phyloP scores from a whole-genome alignment of 495 filamentous ascomycete genomes.

The Penicillium turbatum region DNA sequence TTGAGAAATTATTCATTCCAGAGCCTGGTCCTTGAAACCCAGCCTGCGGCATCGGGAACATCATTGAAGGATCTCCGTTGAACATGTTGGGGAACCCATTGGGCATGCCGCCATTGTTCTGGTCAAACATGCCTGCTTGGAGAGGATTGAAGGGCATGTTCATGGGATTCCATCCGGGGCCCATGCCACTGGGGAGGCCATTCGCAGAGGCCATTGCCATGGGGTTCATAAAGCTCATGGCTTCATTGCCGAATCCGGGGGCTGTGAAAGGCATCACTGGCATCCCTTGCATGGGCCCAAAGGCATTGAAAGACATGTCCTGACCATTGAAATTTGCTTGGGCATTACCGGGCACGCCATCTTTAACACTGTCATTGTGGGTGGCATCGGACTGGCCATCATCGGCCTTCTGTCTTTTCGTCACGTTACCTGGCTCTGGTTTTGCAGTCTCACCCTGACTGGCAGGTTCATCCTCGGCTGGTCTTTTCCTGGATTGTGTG shows the following conservation, averaged over 20 bases:
- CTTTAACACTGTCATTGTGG: slow-evolving; percentile 6
- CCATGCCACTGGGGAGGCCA: slow-evolving; percentile 44
- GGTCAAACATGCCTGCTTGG: slow-evolving; percentile 46
- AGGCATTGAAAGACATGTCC: slow-evolving; percentile 31
- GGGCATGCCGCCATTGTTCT: slow-evolving; percentile 26
- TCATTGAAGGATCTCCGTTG: slow-evolving; percentile 43
- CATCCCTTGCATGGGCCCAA: slow-evolving; percentile 35
- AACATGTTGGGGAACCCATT: slow-evolving; percentile 37
- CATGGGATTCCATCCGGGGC: slow-evolving; percentile 47
- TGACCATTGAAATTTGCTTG: slow-evolving; percentile 27
- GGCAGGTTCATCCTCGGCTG: slow-evolving; percentile 67
- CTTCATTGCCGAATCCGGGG: slow-evolving; percentile 37
- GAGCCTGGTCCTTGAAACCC: slow-evolving; percentile 28
- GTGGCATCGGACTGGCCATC: slow-evolving; percentile 14
- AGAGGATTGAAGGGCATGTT: slow-evolving; percentile 43
- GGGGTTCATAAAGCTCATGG: slow-evolving; percentile 52
- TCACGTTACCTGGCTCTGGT: slow-evolving; percentile 16
- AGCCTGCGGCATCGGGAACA: slow-evolving; percentile 35
- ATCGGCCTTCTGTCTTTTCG: slow-evolving; percentile 36
- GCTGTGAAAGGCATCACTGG: slow-evolving; percentile 42
- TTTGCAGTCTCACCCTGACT: slow-evolving; percentile 9
- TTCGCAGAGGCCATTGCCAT: slow-evolving; percentile 43
- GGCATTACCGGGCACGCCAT: neutral
- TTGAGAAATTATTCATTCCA: slow-evolving; percentile 52
- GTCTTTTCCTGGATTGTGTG: slow-evolving; percentile 63